Evolutionary conservation across 352 stramenopile species (phyloP).

Genomic region (Globisporangium orthogonon): DNA sequence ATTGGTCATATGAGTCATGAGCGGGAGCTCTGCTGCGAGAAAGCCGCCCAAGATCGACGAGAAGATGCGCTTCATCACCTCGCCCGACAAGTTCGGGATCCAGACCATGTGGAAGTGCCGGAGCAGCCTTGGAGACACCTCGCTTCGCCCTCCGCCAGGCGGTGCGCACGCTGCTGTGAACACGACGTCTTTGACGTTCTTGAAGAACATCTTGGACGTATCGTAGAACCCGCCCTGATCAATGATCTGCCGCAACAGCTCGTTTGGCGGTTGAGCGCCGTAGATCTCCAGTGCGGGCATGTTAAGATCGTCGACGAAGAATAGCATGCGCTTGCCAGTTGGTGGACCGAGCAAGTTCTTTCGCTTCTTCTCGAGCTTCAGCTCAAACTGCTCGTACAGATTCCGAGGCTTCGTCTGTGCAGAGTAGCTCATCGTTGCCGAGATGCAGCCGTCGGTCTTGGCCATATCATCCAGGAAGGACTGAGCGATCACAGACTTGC

Average conservation of each 20-base stretch:
- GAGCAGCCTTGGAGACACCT: slow-evolving; percentile 81
- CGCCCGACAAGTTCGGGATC: slow-evolving; percentile 79
- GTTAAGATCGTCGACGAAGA: slow-evolving; percentile 92
- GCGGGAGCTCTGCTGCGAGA: slow-evolving; percentile 55
- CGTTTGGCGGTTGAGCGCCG: slow-evolving; percentile 89
- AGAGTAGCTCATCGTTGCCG: slow-evolving; percentile 86
- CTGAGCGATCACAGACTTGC: slow-evolving; percentile 91
- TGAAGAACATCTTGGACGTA: slow-evolving; percentile 92
- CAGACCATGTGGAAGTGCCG: slow-evolving; percentile 91
- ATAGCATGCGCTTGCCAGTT: slow-evolving; percentile 74
- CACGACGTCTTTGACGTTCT: slow-evolving; percentile 84
- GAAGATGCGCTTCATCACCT: slow-evolving; percentile 89
- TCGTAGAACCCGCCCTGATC: slow-evolving; percentile 90
- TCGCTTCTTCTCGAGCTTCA: slow-evolving; percentile 79
- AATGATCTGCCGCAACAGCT: slow-evolving; percentile 89
- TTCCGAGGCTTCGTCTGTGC: slow-evolving; percentile 86
- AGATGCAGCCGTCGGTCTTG: slow-evolving; percentile 75
- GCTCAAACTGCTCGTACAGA: slow-evolving; percentile 77
- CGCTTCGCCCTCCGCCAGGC: slow-evolving; percentile 80
- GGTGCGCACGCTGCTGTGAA: slow-evolving; percentile 82
- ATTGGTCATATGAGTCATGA: slow-evolving; percentile 58
- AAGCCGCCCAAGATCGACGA: slow-evolving; percentile 88
- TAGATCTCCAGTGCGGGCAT: slow-evolving; percentile 92
- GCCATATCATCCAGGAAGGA: slow-evolving; percentile 88
- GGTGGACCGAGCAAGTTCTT: slow-evolving; percentile 77